Base-by-base conservation (phyloP, 2,329 filamentous ascomycete species). In the Aspergillus puulaauensis region DNA sequence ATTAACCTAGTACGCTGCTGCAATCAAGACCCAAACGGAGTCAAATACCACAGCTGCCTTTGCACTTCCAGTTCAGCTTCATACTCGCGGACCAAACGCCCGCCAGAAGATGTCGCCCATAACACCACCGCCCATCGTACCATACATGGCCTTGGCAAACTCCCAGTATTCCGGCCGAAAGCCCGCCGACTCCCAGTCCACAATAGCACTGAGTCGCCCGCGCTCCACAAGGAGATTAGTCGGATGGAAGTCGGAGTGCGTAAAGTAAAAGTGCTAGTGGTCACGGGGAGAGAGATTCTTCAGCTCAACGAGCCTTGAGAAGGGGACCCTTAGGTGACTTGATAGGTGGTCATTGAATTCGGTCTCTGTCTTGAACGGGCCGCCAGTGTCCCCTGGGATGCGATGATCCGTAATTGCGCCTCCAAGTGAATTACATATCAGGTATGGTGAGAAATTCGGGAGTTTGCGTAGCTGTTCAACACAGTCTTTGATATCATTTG, bases 141-240 rank as follows among this genome's bases (percentile, higher is more conserved):
- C 24, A 49, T 63, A 66, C 58, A 66, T 64, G 6, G 62, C 60
- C 54, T 66, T 68, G 0, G 67, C 68, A 27, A 65, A 69, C 47
- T 68, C 66, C 68, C 69, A 71, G 52, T 69, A 69, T 48, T 63
- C 65, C 17, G 66, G 67, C 45, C 54, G 64, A 14, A 57, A 69
- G 3, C 66, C 68, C 2, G 68, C 65, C 24, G 54, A 61, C 53
- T 70, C 69, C 68, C 68, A 72, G 48, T 71, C 67, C 6, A 72
- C 24, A 51, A 71, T 64, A 2, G 53, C 66, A 37, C 63, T 59
- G 19, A 75, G 45, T 0, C 56, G 57, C 0, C 62, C 64, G 3
- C 50, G 46, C 5, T 65, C 60, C 15, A 68, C 54, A 0, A 68
- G 24, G 37, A 69, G 57, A 46, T 70, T 68, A 8, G 44, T 61